phyloP scores from a whole-genome alignment of 2,329 filamentous ascomycete species.

The Ophiocordyceps camponoti-leonardi region DNA sequence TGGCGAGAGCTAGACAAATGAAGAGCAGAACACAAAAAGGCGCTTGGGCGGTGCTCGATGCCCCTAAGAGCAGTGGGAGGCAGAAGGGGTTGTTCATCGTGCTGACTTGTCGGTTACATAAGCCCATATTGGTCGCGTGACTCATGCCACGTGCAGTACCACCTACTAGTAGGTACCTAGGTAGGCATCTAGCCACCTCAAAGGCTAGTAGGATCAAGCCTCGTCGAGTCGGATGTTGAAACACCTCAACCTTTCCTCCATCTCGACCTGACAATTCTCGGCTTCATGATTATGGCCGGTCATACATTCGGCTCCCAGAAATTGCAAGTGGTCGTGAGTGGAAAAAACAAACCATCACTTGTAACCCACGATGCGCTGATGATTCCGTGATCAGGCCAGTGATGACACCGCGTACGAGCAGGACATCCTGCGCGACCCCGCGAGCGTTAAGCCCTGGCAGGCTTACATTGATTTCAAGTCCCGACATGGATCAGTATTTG shows the following conservation, averaged over 20 bases:
- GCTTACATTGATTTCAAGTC: conserved; percentile 84
- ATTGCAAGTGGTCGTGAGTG: neutral
- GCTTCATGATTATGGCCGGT: neutral
- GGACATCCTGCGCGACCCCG: conserved; percentile 73
- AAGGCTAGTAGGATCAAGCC: neutral
- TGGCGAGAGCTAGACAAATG: conserved; percentile 19
- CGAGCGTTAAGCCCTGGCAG: conserved; percentile 85
- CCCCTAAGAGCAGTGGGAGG: too few species aligned
- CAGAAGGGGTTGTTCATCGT: too few species aligned
- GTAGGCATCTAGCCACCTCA: neutral
- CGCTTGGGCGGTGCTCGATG: neutral
- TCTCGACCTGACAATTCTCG: neutral
- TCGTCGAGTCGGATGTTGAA: neutral
- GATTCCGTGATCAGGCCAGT: conserved; percentile 36
- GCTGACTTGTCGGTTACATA: neutral
- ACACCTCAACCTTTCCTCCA: neutral
- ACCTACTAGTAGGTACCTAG: neutral
- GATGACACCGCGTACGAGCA: conserved; percentile 95
- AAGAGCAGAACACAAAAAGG: neutral
- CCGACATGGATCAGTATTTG: conserved; percentile 66
- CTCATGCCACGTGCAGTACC: too few species aligned
- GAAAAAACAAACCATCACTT: neutral
- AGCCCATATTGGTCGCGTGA: neutral
- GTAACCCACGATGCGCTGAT: neutral
- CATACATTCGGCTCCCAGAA: neutral